These are phyloP conservation scores for Diaporthe velutina DNA, from an alignment of 2,329 filamentous ascomycete species.

Conservation along the genomic window DNA sequence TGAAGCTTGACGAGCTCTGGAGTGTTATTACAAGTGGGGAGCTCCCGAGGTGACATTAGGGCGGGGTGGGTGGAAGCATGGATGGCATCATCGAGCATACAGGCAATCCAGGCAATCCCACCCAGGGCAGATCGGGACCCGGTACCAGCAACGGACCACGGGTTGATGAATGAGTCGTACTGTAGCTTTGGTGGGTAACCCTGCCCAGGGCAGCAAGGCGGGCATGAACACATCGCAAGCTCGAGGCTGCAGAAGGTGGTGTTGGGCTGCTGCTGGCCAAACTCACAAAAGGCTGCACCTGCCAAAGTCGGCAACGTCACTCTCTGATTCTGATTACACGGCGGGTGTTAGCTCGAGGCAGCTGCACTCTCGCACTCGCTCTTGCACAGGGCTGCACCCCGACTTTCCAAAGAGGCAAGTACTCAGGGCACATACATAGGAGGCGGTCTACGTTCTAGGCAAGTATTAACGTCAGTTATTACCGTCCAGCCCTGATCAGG, in stretches of 20 bases:
- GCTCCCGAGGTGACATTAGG: slow-evolving; percentile 28
- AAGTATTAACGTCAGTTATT: neutral
- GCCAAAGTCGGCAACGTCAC: neutral
- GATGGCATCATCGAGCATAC: slow-evolving; percentile 28
- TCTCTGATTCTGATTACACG: neutral
- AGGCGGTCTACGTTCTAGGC: neutral
- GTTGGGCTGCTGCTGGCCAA: neutral
- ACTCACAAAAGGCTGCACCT: neutral
- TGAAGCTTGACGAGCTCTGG: slow-evolving; percentile 27
- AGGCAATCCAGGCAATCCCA: slow-evolving; percentile 26
- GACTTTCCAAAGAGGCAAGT: neutral
- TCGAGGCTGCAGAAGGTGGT: neutral
- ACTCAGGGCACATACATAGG: neutral
- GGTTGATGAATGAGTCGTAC: neutral
- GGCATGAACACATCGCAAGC: neutral
- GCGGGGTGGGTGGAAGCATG: slow-evolving; percentile 20
- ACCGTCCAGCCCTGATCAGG: neutral
- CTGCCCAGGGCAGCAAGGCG: neutral
- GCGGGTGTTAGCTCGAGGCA: neutral
- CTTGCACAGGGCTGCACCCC: neutral
- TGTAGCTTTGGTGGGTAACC: no score
- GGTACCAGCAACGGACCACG: neutral
- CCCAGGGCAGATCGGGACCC: neutral
- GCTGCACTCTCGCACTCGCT: slow-evolving; percentile 2
- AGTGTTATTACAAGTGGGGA: slow-evolving; percentile 29